Evolutionary conservation across 208 protist species (phyloP).

Genomic region (Acanthamoeba rhysodes): DNA sequence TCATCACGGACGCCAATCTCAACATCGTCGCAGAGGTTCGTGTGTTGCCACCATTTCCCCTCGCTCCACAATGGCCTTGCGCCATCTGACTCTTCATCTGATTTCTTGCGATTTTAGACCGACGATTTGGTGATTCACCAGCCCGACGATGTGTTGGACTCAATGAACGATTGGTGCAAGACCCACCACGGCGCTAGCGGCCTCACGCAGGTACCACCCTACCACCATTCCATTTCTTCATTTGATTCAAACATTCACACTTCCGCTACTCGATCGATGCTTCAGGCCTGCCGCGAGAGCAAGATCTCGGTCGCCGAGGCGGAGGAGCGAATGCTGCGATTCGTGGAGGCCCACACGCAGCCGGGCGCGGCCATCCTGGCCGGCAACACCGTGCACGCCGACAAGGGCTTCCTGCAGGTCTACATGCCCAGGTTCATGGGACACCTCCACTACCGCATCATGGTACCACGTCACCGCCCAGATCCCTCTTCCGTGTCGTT

Average conservation of each 20-base stretch:
- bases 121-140: slow-evolving; percentile 80
- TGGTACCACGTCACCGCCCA: slow-evolving; percentile 48
- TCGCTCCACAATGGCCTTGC: background rate
- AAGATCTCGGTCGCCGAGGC: slow-evolving; percentile 79
- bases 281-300: slow-evolving; percentile 79
- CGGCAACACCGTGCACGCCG: slow-evolving; percentile 86
- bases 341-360: slow-evolving; percentile 79
- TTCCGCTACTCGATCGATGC: background rate
- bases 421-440: slow-evolving; percentile 84
- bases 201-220: slow-evolving; percentile 38
- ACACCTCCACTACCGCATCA: slow-evolving; percentile 87
- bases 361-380: slow-evolving; percentile 68
- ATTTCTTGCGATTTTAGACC: background rate
- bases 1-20: slow-evolving; percentile 86
- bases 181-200: slow-evolving; percentile 85
- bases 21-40: slow-evolving; percentile 82
- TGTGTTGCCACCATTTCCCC: too few relatives aligned
- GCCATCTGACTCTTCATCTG: slow-evolving; percentile 20
- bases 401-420: slow-evolving; percentile 84
- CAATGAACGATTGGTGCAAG: slow-evolving; percentile 89
- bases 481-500: background rate
- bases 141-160: slow-evolving; percentile 78
- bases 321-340: slow-evolving; percentile 82
- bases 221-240: background rate
- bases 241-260: background rate